A percentile compares a stretch with the other conserved stretches of the same genome.
phyloP scores from a whole-genome alignment of 495 filamentous ascomycete genomes.

The Penicillium steckii region DNA sequence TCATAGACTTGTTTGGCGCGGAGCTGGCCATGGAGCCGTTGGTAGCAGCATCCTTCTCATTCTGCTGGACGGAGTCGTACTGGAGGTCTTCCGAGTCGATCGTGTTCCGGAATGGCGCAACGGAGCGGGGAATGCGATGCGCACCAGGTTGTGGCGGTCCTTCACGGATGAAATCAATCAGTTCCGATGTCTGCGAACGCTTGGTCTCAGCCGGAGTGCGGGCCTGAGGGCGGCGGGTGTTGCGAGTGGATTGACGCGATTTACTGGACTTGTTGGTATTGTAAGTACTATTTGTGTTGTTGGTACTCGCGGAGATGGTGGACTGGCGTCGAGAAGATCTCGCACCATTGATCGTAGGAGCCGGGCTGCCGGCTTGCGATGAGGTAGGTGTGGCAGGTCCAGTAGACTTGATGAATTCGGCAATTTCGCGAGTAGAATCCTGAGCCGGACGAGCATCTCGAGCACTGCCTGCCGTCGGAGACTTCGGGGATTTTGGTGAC shows the following conservation, averaged over 20 bases:
- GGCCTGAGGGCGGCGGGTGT: conserved; percentile 58
- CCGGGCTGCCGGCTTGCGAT: background rate
- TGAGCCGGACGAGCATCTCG: conserved; percentile 64
- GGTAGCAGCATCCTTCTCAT: conserved; percentile 19
- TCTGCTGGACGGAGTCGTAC: conserved; percentile 32
- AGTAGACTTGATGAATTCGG: conserved; percentile 81
- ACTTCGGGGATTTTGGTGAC: conserved; percentile 17
- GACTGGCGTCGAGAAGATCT: conserved; percentile 22
- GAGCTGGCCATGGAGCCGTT: conserved; percentile 42
- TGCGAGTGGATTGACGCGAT: conserved; percentile 16
- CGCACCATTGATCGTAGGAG: conserved; percentile 14
- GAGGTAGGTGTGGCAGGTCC: conserved; percentile 50
- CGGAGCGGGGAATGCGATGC: conserved; percentile 74
- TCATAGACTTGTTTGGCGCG: conserved; percentile 41
- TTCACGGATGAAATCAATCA: conserved; percentile 92
- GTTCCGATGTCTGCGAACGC: conserved; percentile 69
- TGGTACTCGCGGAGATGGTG: conserved; percentile 10
- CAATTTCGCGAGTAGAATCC: conserved; percentile 72
- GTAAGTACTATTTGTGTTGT: conserved; percentile 2
- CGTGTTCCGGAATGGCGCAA: conserved; percentile 81
- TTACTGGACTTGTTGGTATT: conserved; percentile 3
- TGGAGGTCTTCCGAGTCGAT: conserved; percentile 79
- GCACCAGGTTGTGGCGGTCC: conserved; percentile 60
- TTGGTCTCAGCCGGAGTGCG: conserved; percentile 60
- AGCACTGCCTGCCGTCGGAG: conserved; percentile 48